Evolutionary conservation across 1,139 yeast genomes (phyloP).

Genomic region (Diutina mesorugosa): DNA sequence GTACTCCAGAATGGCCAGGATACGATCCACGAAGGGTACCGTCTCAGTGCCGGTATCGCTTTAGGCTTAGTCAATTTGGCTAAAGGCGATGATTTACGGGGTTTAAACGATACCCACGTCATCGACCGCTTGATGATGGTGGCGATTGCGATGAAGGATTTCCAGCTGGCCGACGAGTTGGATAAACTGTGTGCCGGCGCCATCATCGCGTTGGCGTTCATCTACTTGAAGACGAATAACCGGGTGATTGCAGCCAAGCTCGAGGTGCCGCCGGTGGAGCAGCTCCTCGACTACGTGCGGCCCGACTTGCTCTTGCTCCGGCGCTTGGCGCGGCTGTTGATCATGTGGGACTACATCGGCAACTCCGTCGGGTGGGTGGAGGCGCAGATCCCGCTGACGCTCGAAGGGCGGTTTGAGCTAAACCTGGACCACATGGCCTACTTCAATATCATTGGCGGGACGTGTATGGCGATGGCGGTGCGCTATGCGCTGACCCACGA

Average conservation of each 20-base stretch:
- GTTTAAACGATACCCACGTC: constrained; percentile 56
- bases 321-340: constrained; percentile 52
- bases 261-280: constrained; percentile 49
- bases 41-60: constrained; percentile 81
- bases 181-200: constrained; percentile 81
- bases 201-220: constrained; percentile 59
- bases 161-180: constrained; percentile 48
- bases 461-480: constrained; percentile 63
- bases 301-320: constrained; percentile 71
- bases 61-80: constrained; percentile 83
- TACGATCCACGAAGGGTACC: constrained; percentile 66
- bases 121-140: constrained; percentile 52
- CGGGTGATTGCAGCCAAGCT: constrained; percentile 47
- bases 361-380: constrained; percentile 48
- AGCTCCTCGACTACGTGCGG: constrained; percentile 56
- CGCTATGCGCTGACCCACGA: constrained; percentile 65
- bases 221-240: constrained; percentile 61
- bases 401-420: constrained; percentile 14
- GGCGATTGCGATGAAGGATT: constrained; percentile 55
- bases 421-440: constrained; percentile 56
- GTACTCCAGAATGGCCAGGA: constrained; percentile 45
- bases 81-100: constrained; percentile 51
- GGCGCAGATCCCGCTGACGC: constrained; percentile 35
- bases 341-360: constrained; percentile 66
- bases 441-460: constrained; percentile 63